phyloP scores from a whole-genome alignment of 768 basidiomycete species.

The Lactarius deliciosus region DNA sequence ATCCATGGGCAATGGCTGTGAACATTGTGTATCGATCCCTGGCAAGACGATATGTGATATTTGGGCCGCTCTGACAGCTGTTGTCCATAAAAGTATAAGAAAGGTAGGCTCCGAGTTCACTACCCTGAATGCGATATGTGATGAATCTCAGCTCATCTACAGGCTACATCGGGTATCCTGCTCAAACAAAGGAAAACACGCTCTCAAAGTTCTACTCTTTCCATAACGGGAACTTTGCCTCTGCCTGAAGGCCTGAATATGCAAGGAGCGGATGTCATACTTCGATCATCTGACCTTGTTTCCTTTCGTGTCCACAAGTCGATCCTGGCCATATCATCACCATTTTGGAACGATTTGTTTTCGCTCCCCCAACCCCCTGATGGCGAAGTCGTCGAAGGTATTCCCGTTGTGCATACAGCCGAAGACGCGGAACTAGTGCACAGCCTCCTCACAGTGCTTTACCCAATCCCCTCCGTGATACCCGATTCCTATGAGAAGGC shows the following conservation, averaged over 20 bases:
- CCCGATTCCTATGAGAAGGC: neutral
- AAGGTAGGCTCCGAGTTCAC: neutral
- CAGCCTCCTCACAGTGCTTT: neutral
- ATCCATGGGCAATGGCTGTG: neutral
- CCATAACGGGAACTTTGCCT: neutral
- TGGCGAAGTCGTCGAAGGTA: neutral
- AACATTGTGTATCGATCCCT: neutral
- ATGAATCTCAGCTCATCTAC: neutral
- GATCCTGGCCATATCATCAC: conserved; percentile 1
- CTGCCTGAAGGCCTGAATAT: no score
- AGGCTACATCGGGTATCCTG: neutral
- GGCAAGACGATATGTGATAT: neutral
- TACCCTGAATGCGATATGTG: neutral
- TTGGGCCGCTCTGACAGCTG: neutral
- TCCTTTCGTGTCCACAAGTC: conserved; percentile 1
- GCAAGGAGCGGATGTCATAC: no score
- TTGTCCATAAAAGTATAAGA: neutral
- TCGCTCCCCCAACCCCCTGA: neutral
- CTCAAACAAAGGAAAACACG: neutral
- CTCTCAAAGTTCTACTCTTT: neutral
- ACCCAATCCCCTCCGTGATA: neutral
- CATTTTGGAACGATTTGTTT: neutral
- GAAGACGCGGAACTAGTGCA: neutral
- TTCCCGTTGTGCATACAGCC: neutral
- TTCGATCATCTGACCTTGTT: neutral